These are phyloP conservation scores for Penicillium rolfsii DNA, from an alignment of 2,329 filamentous ascomycete genomes.

Conservation along the genomic window DNA sequence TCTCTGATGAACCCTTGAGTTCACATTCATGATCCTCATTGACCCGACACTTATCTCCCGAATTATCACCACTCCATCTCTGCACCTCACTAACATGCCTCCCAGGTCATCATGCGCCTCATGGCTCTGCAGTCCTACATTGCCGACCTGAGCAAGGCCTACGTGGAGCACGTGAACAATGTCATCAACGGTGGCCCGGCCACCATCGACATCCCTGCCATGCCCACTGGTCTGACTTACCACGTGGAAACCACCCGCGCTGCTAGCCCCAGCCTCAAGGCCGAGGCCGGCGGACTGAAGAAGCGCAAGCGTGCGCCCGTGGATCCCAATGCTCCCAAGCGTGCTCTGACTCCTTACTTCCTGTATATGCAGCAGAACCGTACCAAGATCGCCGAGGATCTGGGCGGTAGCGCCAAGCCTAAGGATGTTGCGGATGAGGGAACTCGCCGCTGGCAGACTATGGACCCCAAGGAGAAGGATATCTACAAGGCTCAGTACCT, in stretches of 20 bases:
- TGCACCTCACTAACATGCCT: slow-evolving; percentile 30
- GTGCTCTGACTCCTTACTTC: slow-evolving; percentile 92
- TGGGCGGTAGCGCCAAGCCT: slow-evolving; percentile 75
- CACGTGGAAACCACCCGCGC: slow-evolving; percentile 44
- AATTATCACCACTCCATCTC: neutral
- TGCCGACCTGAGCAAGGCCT: slow-evolving; percentile 77
- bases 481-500: slow-evolving; percentile 62
- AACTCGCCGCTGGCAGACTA: slow-evolving; percentile 79
- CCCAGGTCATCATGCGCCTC: slow-evolving; percentile 74
- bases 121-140: slow-evolving; percentile 78
- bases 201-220: slow-evolving; percentile 57
- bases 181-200: slow-evolving; percentile 67
- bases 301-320: slow-evolving; percentile 85
- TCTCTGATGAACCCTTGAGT: neutral
- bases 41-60: neutral
- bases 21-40: neutral
- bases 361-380: slow-evolving; percentile 90
- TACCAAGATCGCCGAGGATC: slow-evolving; percentile 76
- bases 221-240: slow-evolving; percentile 42
- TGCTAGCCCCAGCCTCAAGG: slow-evolving; percentile 42
- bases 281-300: slow-evolving; percentile 70
- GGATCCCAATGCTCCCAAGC: slow-evolving; percentile 93
- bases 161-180: slow-evolving; percentile 85
- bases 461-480: slow-evolving; percentile 73
- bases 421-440: slow-evolving; percentile 88